Conservation (phyloP, 805 yeast genomes). For the Blastobotrys mokoenaii region DNA sequence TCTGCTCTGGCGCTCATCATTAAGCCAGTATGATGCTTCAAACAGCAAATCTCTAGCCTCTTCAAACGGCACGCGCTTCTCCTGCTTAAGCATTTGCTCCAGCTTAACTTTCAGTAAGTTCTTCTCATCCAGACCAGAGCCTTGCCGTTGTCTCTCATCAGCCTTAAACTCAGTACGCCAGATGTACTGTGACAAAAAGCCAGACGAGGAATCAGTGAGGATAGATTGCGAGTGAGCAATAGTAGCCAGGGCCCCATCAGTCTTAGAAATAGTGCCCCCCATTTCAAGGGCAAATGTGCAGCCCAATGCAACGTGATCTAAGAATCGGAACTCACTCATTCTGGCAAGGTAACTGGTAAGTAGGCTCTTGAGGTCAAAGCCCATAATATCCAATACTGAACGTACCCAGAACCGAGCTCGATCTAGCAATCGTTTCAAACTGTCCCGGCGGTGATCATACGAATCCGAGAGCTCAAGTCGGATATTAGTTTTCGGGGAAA, state of each 20-base stretch:
- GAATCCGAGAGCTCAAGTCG: slow-evolving; percentile 62
- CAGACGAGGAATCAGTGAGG: slow-evolving; percentile 50
- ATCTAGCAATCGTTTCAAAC: slow-evolving; percentile 51
- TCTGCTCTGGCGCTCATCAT: slow-evolving; percentile 6
- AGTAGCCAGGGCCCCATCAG: slow-evolving; percentile 56
- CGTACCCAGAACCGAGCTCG: slow-evolving; percentile 63
- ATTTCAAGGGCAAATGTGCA: slow-evolving; percentile 84
- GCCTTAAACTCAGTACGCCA: slow-evolving; percentile 45
- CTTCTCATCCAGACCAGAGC: background rate
- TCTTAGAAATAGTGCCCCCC: slow-evolving; percentile 65
- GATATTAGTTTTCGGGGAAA: slow-evolving; percentile 39
- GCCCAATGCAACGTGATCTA: slow-evolving; percentile 57
- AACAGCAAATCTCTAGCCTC: slow-evolving; percentile 23
- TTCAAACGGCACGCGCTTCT: slow-evolving; percentile 18
- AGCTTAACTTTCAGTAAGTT: slow-evolving; percentile 24
- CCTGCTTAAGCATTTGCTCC: slow-evolving; percentile 13
- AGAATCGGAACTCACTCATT: slow-evolving; percentile 29
- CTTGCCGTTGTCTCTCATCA: background rate
- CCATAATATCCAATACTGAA: slow-evolving; percentile 46
- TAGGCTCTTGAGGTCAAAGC: slow-evolving; percentile 68
- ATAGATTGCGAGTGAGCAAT: slow-evolving; percentile 30
- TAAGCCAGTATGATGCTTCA: slow-evolving; percentile 33
- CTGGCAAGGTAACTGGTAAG: slow-evolving; percentile 68
- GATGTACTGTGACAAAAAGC: slow-evolving; percentile 66
- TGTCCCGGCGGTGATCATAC: slow-evolving; percentile 61